Conservation (phyloP, 148 eudicot species). For the Heliamphora exappendiculata region DNA sequence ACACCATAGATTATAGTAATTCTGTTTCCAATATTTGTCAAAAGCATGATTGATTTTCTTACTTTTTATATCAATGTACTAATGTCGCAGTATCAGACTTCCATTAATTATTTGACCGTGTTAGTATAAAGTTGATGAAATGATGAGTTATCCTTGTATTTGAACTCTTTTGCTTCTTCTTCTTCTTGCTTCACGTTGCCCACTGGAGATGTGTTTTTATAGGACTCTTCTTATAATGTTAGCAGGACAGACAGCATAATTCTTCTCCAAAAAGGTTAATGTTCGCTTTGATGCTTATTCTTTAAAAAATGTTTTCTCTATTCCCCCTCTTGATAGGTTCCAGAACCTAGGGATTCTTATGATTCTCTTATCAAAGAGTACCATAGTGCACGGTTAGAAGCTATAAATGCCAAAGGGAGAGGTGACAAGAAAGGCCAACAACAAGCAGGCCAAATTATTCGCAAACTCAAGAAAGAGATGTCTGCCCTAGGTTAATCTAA, state of each 20-base stretch:
- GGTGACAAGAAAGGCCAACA: slow-evolving; percentile 71
- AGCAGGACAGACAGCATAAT: neutral
- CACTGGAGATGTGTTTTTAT: neutral
- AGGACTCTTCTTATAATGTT: neutral
- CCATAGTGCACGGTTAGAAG: slow-evolving; percentile 70
- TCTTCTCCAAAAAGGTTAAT: neutral
- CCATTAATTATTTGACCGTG: neutral
- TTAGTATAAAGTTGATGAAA: neutral
- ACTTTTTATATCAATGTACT: neutral
- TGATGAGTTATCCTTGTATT: slow-evolving; percentile 5
- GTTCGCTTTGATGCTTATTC: slow-evolving; percentile 7
- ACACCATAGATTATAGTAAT: neutral
- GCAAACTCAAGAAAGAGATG: slow-evolving; percentile 83
- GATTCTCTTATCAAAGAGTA: slow-evolving; percentile 65
- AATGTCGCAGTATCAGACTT: neutral
- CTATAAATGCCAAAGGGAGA: slow-evolving; percentile 69
- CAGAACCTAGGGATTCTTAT: slow-evolving; percentile 39
- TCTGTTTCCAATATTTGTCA: neutral
- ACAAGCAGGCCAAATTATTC: slow-evolving; percentile 65
- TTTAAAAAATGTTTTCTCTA: neutral
- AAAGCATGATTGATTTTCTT: neutral
- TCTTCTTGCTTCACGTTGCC: slow-evolving; percentile 7
- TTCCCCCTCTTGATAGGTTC: slow-evolving; percentile 32
- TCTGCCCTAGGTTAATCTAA: slow-evolving; percentile 52
- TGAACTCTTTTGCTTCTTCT: neutral